Conservation (phyloP, 176 grass and related monocot species). For the Cenchrus fungigraminus region DNA sequence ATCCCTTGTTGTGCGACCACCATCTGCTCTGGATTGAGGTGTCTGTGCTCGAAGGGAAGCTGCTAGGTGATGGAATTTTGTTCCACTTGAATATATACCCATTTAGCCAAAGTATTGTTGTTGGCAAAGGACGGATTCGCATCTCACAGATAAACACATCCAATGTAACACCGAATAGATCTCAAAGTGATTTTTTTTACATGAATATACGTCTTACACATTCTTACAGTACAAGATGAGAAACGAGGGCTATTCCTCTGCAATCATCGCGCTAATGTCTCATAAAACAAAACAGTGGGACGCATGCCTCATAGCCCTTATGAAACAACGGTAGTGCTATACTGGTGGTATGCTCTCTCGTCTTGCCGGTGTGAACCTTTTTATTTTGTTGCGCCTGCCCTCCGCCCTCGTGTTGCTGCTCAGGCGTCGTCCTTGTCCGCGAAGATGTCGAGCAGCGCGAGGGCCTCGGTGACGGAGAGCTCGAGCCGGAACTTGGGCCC, state of each 20-base stretch:
- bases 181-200: too few species aligned
- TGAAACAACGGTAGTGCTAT: neutral
- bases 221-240: neutral
- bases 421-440: slow-evolving; percentile 71
- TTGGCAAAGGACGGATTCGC: too few species aligned
- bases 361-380: too few species aligned
- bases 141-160: neutral
- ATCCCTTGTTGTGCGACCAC: neutral
- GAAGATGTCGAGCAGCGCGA: slow-evolving; percentile 88
- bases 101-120: too few species aligned
- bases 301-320: neutral
- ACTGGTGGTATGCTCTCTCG: neutral
- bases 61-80: neutral
- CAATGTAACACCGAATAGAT: neutral
- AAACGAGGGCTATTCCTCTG: slow-evolving; percentile 25
- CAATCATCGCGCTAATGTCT: slow-evolving; percentile 23
- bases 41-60: neutral
- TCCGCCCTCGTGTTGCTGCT: too few species aligned
- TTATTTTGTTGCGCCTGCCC: neutral
- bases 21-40: neutral
- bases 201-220: neutral
- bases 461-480: slow-evolving; percentile 80
- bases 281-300: slow-evolving; percentile 32
- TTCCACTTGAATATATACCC: neutral
- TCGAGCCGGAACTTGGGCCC: slow-evolving; percentile 98